Percentiles rank a stretch among this genome's conserved stretches.
Evolutionary conservation across 2,329 filamentous ascomycete species (phyloP).

Genomic region (Stylonectria norvegica): DNA sequence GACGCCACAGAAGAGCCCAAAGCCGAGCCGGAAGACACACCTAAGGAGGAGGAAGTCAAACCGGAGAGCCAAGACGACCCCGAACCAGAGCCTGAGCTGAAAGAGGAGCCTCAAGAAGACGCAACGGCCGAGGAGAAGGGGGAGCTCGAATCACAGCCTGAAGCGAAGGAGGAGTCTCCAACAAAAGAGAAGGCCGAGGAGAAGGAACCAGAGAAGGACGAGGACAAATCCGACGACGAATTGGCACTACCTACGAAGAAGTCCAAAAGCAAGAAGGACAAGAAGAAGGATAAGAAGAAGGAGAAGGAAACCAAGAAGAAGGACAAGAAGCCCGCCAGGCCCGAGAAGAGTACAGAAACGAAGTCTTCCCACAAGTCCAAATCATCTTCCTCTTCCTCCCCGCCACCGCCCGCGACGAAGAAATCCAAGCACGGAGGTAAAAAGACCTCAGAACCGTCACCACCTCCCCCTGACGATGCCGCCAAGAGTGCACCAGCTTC

Average conservation of each 20-base stretch:
- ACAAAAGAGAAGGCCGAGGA: background rate
- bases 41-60: conserved; percentile 13
- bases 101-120: conserved; percentile 5
- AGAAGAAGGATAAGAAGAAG: conserved; percentile 21
- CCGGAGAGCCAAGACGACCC: conserved; percentile 6
- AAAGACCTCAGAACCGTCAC: background rate
- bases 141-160: background rate
- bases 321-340: conserved; percentile 8
- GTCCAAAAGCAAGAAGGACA: conserved; percentile 18
- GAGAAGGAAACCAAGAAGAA: conserved; percentile 56
- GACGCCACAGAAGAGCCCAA: background rate
- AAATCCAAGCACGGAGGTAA: too few species aligned
- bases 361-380: background rate
- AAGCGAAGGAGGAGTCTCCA: background rate
- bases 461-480: background rate
- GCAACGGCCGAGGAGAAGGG: background rate
- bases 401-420: too few species aligned
- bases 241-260: conserved; percentile 11
- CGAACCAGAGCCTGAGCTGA: conserved; percentile 3
- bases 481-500: background rate
- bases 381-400: too few species aligned
- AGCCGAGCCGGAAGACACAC: background rate
- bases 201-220: background rate
- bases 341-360: background rate
- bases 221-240: conserved; percentile 11